These are phyloP conservation scores for Sonneratia alba DNA, from an alignment of 345 rosid species.

Conservation along the genomic window DNA sequence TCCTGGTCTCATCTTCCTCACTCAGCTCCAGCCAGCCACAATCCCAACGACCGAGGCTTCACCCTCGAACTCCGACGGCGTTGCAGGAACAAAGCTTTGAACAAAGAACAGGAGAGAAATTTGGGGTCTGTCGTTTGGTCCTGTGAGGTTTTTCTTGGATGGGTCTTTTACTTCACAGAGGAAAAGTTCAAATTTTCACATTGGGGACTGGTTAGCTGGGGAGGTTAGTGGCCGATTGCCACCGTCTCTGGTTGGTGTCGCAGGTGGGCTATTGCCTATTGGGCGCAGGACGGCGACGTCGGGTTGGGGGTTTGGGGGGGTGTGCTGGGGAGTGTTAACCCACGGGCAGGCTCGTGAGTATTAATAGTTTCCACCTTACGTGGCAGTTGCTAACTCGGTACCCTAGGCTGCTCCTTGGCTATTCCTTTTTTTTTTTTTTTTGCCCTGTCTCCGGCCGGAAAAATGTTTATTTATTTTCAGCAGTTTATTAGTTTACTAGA, in stretches of 20 bases:
- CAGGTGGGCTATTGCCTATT: not conserved
- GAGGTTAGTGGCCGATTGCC: not conserved
- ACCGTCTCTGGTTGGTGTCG: not conserved
- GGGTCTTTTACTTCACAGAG: not conserved
- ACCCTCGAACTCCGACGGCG: not conserved
- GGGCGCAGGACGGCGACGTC: too few relatives aligned
- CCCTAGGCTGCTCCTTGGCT: too few relatives aligned
- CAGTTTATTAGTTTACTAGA: too few relatives aligned
- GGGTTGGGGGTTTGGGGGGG: too few relatives aligned
- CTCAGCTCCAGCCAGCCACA: not conserved
- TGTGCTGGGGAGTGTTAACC: too few relatives aligned
- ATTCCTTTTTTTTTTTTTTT: too few relatives aligned
- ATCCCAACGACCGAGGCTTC: not conserved
- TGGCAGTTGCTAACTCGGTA: too few relatives aligned
- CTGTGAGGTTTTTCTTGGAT: too few relatives aligned
- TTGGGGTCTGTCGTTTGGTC: not conserved
- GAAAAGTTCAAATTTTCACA: not conserved
- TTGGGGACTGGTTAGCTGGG: not conserved
- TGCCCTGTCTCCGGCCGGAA: too few relatives aligned
- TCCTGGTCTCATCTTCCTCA: conserved; percentile 44
- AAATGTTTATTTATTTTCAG: too few relatives aligned
- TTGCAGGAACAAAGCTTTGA: not conserved
- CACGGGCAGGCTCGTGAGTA: too few relatives aligned
- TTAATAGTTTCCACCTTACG: too few relatives aligned
- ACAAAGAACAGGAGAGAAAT: not conserved